Conservation (phyloP, 2,329 filamentous ascomycete species). For the Colletotrichum sp. region DNA sequence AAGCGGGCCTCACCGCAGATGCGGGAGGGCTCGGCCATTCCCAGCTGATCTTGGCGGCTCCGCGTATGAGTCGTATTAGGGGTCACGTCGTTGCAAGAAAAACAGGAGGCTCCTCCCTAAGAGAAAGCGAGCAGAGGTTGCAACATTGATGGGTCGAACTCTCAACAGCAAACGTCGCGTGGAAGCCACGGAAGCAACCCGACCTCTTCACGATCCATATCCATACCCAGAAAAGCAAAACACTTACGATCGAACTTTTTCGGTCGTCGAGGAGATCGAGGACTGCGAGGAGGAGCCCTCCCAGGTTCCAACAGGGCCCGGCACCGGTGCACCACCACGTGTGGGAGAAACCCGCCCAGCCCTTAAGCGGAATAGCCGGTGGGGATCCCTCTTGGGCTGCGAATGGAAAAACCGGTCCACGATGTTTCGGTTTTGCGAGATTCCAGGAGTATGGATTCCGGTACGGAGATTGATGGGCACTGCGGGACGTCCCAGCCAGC, state of each 20-base stretch:
- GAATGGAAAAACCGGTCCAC: not conserved
- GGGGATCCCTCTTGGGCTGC: not conserved
- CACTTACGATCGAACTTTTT: not conserved
- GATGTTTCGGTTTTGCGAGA: slow-evolving; percentile 10
- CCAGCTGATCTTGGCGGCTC: not conserved
- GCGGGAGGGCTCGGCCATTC: not conserved
- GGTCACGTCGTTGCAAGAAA: not conserved
- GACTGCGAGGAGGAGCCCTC: not conserved
- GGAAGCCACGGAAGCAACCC: not conserved
- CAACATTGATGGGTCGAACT: not conserved
- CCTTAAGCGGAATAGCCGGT: not conserved
- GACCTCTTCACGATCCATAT: not conserved
- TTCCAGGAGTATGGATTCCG: slow-evolving; percentile 5
- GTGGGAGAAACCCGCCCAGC: not conserved
- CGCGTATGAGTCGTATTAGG: not conserved
- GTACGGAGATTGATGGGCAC: not conserved
- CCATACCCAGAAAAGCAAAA: not conserved
- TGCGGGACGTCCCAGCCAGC: not conserved
- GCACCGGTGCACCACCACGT: not conserved
- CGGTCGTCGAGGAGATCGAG: not conserved
- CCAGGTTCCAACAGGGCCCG: not conserved
- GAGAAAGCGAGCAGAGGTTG: not conserved
- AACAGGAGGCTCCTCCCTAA: not conserved
- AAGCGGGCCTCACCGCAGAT: slow-evolving; percentile 2
- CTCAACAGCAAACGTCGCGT: not conserved